These are phyloP conservation scores for Aspergillus hiratsukae DNA, from an alignment of 2,329 filamentous ascomycete species.

Conservation along the genomic window DNA sequence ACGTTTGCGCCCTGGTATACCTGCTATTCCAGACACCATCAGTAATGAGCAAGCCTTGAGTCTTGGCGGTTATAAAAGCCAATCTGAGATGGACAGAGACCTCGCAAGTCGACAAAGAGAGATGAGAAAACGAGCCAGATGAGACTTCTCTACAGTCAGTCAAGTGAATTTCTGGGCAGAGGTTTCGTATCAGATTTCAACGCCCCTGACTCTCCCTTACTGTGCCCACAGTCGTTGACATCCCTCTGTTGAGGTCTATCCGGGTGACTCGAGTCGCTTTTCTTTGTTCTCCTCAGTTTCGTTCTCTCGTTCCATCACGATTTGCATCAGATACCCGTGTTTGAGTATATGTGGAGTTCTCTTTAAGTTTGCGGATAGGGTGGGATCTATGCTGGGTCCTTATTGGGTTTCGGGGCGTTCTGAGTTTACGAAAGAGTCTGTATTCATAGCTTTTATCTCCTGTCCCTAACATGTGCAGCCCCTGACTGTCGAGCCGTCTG, in stretches of 20 bases:
- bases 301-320: background rate
- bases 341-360: constrained; percentile 1
- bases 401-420: background rate
- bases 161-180: background rate
- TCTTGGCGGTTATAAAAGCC: constrained; percentile 28
- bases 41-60: constrained; percentile 26
- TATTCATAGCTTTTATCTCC: background rate
- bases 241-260: background rate
- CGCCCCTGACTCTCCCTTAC: background rate
- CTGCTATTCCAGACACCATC: constrained; percentile 22
- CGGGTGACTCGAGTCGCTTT: background rate
- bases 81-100: constrained; percentile 31
- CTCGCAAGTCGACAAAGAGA: constrained; percentile 21
- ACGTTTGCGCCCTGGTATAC: constrained; percentile 27
- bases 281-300: constrained; percentile 2
- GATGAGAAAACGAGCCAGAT: constrained; percentile 2
- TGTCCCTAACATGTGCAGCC: background rate
- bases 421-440: background rate
- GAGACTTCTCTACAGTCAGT: background rate
- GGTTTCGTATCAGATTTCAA: background rate
- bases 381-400: background rate
- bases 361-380: background rate
- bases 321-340: constrained; percentile 19
- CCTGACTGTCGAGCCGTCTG: background rate
- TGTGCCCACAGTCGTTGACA: background rate